Conservation (phyloP, 345 rosid species). For the Clausena lansium region DNA sequence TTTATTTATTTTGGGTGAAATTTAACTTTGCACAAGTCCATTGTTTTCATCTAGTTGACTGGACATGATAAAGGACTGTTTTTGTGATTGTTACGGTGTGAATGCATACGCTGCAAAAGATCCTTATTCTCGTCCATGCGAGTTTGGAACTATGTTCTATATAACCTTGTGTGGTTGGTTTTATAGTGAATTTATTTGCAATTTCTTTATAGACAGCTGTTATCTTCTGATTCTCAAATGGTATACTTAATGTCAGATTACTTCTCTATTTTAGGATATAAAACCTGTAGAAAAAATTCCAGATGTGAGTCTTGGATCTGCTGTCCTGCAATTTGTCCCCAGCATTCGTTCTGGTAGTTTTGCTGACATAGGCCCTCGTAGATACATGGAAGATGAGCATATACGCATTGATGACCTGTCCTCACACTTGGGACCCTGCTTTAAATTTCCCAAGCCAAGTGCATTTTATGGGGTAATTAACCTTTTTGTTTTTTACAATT, state of each 20-base stretch:
- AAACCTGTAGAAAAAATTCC: slow-evolving; percentile 25
- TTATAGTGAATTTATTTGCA: neutral
- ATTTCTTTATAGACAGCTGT: neutral
- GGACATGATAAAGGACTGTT: too few species aligned
- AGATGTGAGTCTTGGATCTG: slow-evolving; percentile 31
- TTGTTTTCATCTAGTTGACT: neutral
- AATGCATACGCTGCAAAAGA: neutral
- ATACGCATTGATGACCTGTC: slow-evolving; percentile 57
- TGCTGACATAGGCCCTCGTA: slow-evolving; percentile 57
- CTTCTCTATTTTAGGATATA: slow-evolving; percentile 37
- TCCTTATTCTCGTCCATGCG: neutral
- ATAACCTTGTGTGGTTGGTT: neutral
- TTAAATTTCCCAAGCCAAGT: slow-evolving; percentile 53
- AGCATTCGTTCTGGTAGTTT: slow-evolving; percentile 63
- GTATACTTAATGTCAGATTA: neutral
- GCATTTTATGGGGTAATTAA: slow-evolving; percentile 63
- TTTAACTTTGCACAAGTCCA: neutral
- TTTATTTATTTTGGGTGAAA: too few species aligned
- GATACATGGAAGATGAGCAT: slow-evolving; percentile 71
- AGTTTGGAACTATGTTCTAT: neutral
- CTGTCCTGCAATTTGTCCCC: slow-evolving; percentile 41
- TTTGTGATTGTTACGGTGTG: neutral
- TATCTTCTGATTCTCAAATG: neutral
- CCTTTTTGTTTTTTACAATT: slow-evolving; percentile 1
- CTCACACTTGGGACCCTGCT: slow-evolving; percentile 38